Percentiles rank a stretch among this genome's conserved stretches.
phyloP scores from a whole-genome alignment of 2,329 filamentous ascomycete genomes.

The Aureobasidium sp. region DNA sequence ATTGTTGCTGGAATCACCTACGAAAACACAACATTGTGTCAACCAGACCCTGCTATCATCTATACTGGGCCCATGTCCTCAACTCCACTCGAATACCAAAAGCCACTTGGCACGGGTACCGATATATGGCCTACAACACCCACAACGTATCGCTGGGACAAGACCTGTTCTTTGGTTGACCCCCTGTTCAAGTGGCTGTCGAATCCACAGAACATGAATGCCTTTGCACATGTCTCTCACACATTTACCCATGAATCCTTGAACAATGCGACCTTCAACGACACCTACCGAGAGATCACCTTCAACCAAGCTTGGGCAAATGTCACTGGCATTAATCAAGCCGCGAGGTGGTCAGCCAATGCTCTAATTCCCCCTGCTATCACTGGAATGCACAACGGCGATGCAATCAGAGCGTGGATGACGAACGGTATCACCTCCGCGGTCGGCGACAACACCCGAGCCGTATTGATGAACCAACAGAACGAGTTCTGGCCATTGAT shows the following conservation, averaged over 20 bases:
- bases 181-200: conserved; percentile 49
- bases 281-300: conserved; percentile 50
- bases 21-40: conserved; percentile 24
- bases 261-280: conserved; percentile 54
- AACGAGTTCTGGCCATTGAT: conserved; percentile 52
- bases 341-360: conserved; percentile 43
- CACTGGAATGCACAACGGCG: conserved; percentile 58
- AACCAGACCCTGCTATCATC: conserved; percentile 31
- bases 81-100: conserved; percentile 41
- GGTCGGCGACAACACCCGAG: conserved; percentile 58
- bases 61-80: conserved; percentile 34
- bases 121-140: conserved; percentile 37
- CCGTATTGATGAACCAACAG: conserved; percentile 44
- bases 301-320: conserved; percentile 56
- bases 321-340: conserved; percentile 44
- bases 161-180: conserved; percentile 45
- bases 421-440: conserved; percentile 54
- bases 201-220: conserved; percentile 41
- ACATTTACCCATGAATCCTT: conserved; percentile 55
- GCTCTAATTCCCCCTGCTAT: conserved; percentile 58
- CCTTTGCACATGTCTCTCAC: conserved; percentile 54
- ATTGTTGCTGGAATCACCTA: conserved; percentile 34
- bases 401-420: conserved; percentile 53
- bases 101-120: conserved; percentile 33
- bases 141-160: conserved; percentile 43